Evolutionary conservation across 225 moss, liverwort and hornwort genomes (phyloP).

Genomic region (Pseudisothecium myosuroides): DNA sequence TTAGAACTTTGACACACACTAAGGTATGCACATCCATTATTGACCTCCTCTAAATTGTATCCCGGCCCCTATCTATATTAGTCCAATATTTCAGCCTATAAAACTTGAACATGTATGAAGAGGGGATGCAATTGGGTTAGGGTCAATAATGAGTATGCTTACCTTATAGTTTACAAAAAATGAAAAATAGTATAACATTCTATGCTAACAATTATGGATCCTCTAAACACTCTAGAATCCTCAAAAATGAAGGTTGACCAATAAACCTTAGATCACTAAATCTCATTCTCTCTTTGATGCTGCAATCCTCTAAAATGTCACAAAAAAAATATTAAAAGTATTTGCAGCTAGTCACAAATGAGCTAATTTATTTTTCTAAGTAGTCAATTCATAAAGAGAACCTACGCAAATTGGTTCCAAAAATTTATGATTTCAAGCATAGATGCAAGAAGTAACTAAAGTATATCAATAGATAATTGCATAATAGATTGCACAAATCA

Average conservation of each 20-base stretch:
- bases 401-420: neutral
- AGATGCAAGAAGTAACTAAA: fast-evolving
- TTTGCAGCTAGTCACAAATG: fast-evolving
- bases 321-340: fast-evolving
- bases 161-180: neutral
- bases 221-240: fast-evolving
- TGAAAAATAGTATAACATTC: neutral
- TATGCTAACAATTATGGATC: neutral
- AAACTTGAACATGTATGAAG: neutral
- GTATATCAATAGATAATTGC: fast-evolving
- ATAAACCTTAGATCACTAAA: neutral
- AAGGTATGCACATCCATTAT: neutral
- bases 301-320: neutral
- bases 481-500: fast-evolving
- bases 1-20: fast-evolving
- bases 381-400: neutral
- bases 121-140: neutral
- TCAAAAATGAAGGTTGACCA: neutral
- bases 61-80: neutral
- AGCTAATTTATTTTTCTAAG: neutral
- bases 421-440: fast-evolving
- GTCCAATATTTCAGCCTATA: neutral
- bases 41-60: fast-evolving
- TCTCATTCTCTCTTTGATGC: too few relatives aligned
- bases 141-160: fast-evolving